Percentiles rank a stretch among this genome's conserved stretches.
These are phyloP conservation scores for Calycina herbarum DNA, from an alignment of 2,329 filamentous ascomycete species.

Conservation along the genomic window DNA sequence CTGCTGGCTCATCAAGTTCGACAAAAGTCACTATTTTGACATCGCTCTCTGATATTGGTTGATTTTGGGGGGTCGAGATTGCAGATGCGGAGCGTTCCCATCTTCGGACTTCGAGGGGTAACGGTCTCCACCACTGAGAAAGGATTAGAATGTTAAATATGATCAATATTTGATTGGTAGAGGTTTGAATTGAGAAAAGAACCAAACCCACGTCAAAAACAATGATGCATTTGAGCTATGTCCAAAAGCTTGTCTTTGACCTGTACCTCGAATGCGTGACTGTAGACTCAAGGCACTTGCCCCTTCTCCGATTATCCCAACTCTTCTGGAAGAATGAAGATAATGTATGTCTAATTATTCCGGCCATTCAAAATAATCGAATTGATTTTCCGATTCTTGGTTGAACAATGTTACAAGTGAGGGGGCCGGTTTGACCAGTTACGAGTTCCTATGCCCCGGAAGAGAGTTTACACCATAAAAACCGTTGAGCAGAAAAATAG, in stretches of 20 bases:
- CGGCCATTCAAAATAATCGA: no score
- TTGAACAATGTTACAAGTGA: no score
- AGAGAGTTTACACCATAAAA: no score
- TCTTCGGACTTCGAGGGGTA: conserved; percentile 61
- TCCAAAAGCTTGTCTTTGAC: no score
- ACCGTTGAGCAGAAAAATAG: neutral
- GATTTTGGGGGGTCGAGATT: neutral
- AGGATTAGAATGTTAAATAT: neutral
- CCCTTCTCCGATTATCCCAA: no score
- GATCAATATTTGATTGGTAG: neutral
- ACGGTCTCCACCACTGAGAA: conserved; percentile 63
- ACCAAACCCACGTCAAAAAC: neutral
- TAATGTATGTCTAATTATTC: no score
- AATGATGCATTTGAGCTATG: neutral
- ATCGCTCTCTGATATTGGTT: conserved; percentile 33
- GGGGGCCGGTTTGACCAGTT: no score
- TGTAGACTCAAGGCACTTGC: no score
- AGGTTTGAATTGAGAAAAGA: neutral
- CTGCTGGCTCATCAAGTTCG: conserved; percentile 47
- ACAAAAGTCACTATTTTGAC: conserved; percentile 43
- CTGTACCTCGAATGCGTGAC: no score
- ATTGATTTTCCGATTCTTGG: no score
- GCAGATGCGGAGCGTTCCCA: conserved; percentile 55
- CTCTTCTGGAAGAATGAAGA: no score
- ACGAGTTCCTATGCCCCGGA: no score